Evolutionary conservation across 495 filamentous ascomycete genomes (phyloP), one percentile per base, ranked within the genome.

Genomic region (Coniosporium apollinis): DNA sequence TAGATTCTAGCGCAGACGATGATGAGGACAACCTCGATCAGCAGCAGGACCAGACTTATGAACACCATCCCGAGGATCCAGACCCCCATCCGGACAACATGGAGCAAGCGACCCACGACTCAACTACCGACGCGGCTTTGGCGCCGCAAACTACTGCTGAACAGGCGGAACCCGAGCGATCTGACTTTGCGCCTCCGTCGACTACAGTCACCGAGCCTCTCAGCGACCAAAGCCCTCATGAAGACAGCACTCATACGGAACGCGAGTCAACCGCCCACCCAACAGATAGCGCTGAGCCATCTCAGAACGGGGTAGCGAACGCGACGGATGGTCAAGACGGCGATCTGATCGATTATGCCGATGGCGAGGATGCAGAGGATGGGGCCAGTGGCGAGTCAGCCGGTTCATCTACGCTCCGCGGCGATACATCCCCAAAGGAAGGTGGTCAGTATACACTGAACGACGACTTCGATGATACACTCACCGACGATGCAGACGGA

Each of bases 301-400:
- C 13, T 13, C 8, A 26, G 7, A 8, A 26, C 24, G 24, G 7
- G 13, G 8, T 8, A 26, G 13, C 7, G 8, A 7, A 26, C 7
- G 24, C 24, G 11, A 20, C 38, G 7, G 9, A 28, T 36, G 46
- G 35, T 5, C 18, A 45, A 21, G 19, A 30, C 14, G 41, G 50
- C 21, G 42, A 51, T 26, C 18, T 37, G 11, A 37, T 38, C 9
- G 41, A 37, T 36, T 43, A 38, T 33, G 31, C 13, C 13, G 36
- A 54, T 33, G 44, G 34, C 11, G 37, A 44, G 2, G 42, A 44
- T 31, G 40, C 41, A n/a, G 42, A 54, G 38, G 24, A 37, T 25
- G 33, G 42, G 6, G 41, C 48, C 43, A 36, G 34, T 10, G 45
- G 33, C 9, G 45, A 49, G 34, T 32, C 30, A 8, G 11, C 30